Base-by-base conservation (phyloP, 768 basidiomycete species). In the Lentinus tigrinus region DNA sequence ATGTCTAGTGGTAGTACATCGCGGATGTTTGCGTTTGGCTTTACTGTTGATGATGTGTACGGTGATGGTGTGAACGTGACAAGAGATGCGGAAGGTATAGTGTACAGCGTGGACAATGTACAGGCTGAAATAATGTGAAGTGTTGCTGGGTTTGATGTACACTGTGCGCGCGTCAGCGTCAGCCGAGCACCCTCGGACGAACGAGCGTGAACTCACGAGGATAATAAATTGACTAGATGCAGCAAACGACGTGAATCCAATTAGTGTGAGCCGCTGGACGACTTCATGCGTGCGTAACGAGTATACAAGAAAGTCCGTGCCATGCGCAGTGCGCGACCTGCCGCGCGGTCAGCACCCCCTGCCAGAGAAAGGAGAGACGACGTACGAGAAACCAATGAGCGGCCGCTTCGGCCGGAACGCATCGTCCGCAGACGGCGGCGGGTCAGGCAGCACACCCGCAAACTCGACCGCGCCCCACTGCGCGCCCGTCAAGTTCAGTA, bases 41-140 rank as follows among this genome's bases (percentile, higher is more conserved):
- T 73, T 77, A 61, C 66, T 63, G 65, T 56, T 71, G 71, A 23
- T 38, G 52, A 28, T 9, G 24, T 31, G 14, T 42, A 21, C 1
- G 50, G 23, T 14, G 51, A 47, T 14, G 34, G 27, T 16, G 28
- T 23, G 37, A 60, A 57, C 38, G 61, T 49, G 52, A 77, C 72
- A 56, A 86, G 77, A 21, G 74, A 74, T 43, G 77, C 56, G 5
- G 77, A 76, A 52, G 77, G 69, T 55, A 89, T 78, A 63, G 73
- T 78, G 67, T 79, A 76, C 63, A 89, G 63, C 21, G 74, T 74
- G 40, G 76, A 72, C 58, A 87, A 80, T 28, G 83, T 82, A 51
- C 71, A 71, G 21, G 85, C 70, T 5, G 85, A 85, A 58, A 85
- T 73, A 62, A 90, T 70, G 67, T 82, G 80, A 49, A 90, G 73